Percentiles rank a stretch among this genome's conserved stretches.
Conservation (phyloP, 306 rosid genomes). For the Benincasa hispida region DNA sequence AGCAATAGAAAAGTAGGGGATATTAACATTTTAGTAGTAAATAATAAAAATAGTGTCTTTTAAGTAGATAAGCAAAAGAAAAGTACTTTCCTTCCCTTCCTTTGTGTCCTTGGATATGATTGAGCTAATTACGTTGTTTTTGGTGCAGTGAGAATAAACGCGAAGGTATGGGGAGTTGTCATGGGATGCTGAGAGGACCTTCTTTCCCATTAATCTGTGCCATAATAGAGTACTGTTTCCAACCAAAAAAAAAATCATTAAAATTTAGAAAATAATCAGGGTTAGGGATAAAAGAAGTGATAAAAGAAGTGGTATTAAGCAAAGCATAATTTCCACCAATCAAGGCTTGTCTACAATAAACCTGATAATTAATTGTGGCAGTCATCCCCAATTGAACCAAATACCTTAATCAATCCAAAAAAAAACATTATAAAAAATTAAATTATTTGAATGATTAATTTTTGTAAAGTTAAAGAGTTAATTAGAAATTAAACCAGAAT, state of each 20-base stretch:
- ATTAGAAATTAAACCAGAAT: conserved; percentile 35
- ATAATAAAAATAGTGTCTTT: too few species aligned
- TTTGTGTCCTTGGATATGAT: too few species aligned
- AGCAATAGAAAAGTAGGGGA: too few species aligned
- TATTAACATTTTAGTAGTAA: too few species aligned
- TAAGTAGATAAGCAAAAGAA: too few species aligned
- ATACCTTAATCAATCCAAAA: conserved; percentile 23
- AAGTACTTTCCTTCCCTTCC: too few species aligned
- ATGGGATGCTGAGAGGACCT: background rate
- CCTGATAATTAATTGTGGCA: conserved; percentile 35
- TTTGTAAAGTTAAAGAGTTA: too few species aligned
- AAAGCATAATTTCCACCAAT: conserved; percentile 61
- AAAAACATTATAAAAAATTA: background rate
- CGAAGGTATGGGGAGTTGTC: conserved; percentile 6
- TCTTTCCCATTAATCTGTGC: conserved; percentile 11
- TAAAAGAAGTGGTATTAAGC: conserved; percentile 46
- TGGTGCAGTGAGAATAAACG: conserved; percentile 13
- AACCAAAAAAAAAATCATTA: background rate
- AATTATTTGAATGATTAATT: too few species aligned
- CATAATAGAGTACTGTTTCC: conserved; percentile 6
- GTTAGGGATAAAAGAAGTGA: conserved; percentile 51
- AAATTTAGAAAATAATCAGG: conserved; percentile 64
- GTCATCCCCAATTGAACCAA: conserved; percentile 62
- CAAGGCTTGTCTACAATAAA: conserved; percentile 48
- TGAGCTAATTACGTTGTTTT: conserved; percentile 14